These are phyloP conservation scores for Mycocentrospora acerina DNA, from an alignment of 2,329 filamentous ascomycete genomes.

Conservation along the genomic window DNA sequence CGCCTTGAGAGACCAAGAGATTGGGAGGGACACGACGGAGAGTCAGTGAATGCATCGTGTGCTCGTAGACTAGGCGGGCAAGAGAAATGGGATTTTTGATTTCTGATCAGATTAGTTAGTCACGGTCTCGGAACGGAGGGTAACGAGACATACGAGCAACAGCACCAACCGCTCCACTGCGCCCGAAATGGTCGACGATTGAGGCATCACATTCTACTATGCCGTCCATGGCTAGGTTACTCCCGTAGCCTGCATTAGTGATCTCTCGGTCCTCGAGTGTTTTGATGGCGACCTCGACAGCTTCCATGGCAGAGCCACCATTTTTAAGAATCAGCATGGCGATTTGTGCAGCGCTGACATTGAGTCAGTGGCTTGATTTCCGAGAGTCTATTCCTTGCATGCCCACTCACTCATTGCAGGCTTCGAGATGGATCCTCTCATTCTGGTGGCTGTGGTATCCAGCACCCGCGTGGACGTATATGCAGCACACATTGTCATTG, in stretches of 20 bases:
- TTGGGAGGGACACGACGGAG: constrained; percentile 90
- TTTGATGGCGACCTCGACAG: constrained; percentile 84
- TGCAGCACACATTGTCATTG: constrained; percentile 63
- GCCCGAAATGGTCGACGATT: constrained; percentile 84
- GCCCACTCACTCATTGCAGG: constrained; percentile 78
- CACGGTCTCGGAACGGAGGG: constrained; percentile 6
- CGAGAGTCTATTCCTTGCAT: no score
- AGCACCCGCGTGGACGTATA: constrained; percentile 94
- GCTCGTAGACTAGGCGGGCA: constrained; percentile 79
- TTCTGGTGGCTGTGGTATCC: constrained; percentile 90
- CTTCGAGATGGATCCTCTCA: constrained; percentile 78
- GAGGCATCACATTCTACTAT: constrained; percentile 93
- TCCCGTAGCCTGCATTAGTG: constrained; percentile 94
- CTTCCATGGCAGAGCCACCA: constrained; percentile 80
- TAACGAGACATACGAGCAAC: constrained; percentile 69
- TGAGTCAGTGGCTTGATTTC: constrained; percentile 15
- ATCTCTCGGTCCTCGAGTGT: constrained; percentile 91
- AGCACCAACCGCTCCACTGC: constrained; percentile 90
- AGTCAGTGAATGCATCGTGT: constrained; percentile 73
- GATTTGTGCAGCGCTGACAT: constrained; percentile 71
- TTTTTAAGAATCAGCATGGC: constrained; percentile 79
- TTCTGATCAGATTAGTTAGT: constrained; percentile 54
- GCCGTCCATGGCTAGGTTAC: constrained; percentile 88
- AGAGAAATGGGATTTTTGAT: constrained; percentile 91
- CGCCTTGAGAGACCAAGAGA: constrained; percentile 82